Percentiles rank a stretch among this genome's conserved stretches.
phyloP scores from a whole-genome alignment of 2,329 filamentous ascomycete species.

The Hypoxylon sp. region DNA sequence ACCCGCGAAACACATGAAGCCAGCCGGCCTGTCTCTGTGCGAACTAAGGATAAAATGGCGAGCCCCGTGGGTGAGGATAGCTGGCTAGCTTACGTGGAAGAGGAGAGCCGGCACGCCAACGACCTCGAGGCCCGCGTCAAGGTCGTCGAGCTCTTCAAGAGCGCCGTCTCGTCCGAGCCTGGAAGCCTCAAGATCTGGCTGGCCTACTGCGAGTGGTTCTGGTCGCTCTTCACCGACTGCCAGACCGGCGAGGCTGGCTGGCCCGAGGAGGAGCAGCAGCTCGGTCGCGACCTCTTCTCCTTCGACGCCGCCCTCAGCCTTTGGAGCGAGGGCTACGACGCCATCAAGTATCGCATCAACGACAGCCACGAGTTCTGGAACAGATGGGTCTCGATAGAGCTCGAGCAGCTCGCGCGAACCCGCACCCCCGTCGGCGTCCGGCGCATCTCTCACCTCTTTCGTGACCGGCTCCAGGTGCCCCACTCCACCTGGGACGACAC shows the following conservation, averaged over 20 bases:
- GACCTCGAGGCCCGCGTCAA: slow-evolving; percentile 72
- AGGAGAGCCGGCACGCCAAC: slow-evolving; percentile 67
- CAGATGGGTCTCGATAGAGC: slow-evolving; percentile 75
- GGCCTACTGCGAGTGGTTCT: slow-evolving; percentile 80
- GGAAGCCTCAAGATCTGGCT: slow-evolving; percentile 78
- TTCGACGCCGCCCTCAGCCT: slow-evolving; percentile 71
- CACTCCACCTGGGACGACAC: slow-evolving; percentile 80
- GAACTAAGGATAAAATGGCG: slow-evolving; percentile 50
- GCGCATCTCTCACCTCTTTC: slow-evolving; percentile 73
- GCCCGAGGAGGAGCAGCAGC: slow-evolving; percentile 71
- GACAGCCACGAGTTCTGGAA: slow-evolving; percentile 84
- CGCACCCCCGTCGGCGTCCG: slow-evolving; percentile 65
- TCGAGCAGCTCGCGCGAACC: slow-evolving; percentile 69
- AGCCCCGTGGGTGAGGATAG: slow-evolving; percentile 75
- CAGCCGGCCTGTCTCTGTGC: slow-evolving; percentile 33
- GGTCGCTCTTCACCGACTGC: slow-evolving; percentile 72
- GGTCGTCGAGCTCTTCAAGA: slow-evolving; percentile 75
- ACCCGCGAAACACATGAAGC: slow-evolving; percentile 36
- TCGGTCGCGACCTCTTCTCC: slow-evolving; percentile 76
- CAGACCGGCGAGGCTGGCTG: slow-evolving; percentile 64
- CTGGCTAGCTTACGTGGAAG: slow-evolving; percentile 80
- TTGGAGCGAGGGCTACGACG: slow-evolving; percentile 75
- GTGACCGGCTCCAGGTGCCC: slow-evolving; percentile 74
- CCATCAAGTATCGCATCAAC: slow-evolving; percentile 75
- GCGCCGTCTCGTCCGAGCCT: slow-evolving; percentile 74